Conservation (phyloP, 331 rosid species). For the Rhamnella rubrinervis region DNA sequence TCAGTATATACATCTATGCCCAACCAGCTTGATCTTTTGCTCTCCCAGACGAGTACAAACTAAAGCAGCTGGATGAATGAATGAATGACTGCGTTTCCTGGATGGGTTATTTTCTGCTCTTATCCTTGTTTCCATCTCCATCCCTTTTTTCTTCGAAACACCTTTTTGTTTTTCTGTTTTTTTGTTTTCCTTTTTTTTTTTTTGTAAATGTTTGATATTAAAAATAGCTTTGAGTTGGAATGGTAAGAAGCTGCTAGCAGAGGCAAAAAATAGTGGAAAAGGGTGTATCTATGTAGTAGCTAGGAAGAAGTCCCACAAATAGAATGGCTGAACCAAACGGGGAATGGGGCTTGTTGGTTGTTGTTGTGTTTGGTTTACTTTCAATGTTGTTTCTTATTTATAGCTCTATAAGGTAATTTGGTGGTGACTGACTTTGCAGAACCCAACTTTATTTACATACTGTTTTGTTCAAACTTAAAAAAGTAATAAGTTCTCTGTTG, state of each 20-base stretch:
- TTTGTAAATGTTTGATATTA: conserved; percentile 64
- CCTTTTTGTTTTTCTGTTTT: conserved; percentile 28
- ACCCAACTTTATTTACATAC: conserved; percentile 28
- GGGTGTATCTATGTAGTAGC: conserved; percentile 50
- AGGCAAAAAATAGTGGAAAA: conserved; percentile 47
- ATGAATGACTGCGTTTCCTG: conserved; percentile 51
- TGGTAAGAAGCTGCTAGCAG: conserved; percentile 50
- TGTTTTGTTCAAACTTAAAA: conserved; percentile 32
- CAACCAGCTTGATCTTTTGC: conserved; percentile 39
- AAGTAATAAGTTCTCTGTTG: conserved; percentile 23
- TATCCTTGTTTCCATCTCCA: conserved; percentile 1
- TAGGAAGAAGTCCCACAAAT: conserved; percentile 51
- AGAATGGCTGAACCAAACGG: conserved; percentile 37
- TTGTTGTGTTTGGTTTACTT: conserved; percentile 41
- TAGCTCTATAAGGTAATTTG: conserved; percentile 42
- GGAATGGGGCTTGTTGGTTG: conserved; percentile 35
- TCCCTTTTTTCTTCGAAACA: conserved; percentile 4
- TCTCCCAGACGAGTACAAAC: conserved; percentile 29
- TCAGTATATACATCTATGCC: conserved; percentile 39
- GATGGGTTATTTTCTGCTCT: conserved; percentile 32
- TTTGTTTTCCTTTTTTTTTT: conserved; percentile 34
- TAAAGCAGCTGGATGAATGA: conserved; percentile 26
- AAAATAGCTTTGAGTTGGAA: conserved; percentile 50
- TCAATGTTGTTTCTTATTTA: conserved; percentile 30
- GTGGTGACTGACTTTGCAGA: conserved; percentile 55